Evolutionary conservation across 140 eudicot genomes (phyloP).

Genomic region (Stevia rebaudiana): DNA sequence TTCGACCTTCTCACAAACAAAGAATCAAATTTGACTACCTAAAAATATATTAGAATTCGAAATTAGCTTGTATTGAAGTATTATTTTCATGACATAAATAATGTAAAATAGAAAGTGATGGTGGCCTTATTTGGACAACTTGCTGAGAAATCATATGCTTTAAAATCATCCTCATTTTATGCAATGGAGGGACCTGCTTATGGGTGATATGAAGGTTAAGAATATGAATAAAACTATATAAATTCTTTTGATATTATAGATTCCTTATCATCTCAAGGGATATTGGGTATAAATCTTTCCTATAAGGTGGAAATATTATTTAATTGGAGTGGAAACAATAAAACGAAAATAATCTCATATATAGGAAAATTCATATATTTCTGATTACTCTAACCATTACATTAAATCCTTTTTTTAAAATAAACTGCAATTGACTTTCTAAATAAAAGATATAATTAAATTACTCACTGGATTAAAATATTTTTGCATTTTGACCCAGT

Average conservation of each 20-base stretch:
- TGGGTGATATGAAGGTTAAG: conserved; percentile 28
- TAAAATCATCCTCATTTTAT: conserved; percentile 25
- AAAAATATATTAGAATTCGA: conserved; percentile 18
- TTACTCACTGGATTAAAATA: too few species aligned
- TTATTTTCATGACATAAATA: background rate
- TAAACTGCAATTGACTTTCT: too few species aligned
- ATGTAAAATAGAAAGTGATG: conserved; percentile 12
- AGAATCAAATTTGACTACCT: conserved; percentile 27
- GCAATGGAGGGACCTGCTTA: conserved; percentile 39
- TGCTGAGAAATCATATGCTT: conserved; percentile 27
- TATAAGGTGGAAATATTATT: conserved; percentile 21
- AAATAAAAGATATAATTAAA: too few species aligned
- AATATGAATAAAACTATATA: conserved; percentile 26
- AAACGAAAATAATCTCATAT: too few species aligned
- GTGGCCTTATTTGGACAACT: conserved; percentile 29
- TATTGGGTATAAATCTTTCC: conserved; percentile 30
- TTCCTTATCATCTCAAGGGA: conserved; percentile 46
- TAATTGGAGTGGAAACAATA: too few species aligned
- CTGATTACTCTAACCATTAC: too few species aligned
- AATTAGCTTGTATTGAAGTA: background rate
- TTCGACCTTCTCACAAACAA: conserved; percentile 20
- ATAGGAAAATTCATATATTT: too few species aligned
- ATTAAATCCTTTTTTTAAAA: too few species aligned
- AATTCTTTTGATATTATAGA: conserved; percentile 33
- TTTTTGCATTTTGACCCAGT: conserved; percentile 9